Evolutionary conservation across 371 early-diverging fungal genomes (phyloP), one percentile per base, ranked within the genome.

Genomic region (Mortierella sp.): DNA sequence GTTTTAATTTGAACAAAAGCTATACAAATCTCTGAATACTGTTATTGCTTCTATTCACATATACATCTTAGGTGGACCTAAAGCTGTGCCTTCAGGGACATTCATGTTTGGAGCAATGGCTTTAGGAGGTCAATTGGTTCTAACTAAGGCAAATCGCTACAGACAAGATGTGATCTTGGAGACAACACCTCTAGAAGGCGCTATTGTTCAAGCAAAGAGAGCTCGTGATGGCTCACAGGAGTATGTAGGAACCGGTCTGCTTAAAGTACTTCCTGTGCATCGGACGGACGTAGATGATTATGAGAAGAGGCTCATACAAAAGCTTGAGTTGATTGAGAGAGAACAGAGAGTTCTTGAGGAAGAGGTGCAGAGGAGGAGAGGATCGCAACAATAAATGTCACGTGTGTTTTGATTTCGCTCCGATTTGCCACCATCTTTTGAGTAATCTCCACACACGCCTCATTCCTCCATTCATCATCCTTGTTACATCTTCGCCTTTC

Each of bases 61-160:
- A 8, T 49, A 49, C 23, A 28, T 53, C 5, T 28, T 19, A 88
- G 88, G 88, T 37, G 90, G 90, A 55, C 83, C 85, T 4, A 83
- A 84, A 56, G 83, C 86, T 12, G 84, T 86, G 1, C 66, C 85
- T 0, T 85, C 90, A 6, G 88, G 89, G 13, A 75, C 85, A 9
- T 68, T 90, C 45, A 85, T 90, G 78, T 89, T 87, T 77, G 88
- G 89, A 35, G 64, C 35, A 2, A 67, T 79, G 70, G 80, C 67
- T 1, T 28, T 69, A 53, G 67, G 74, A 13, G 80, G 80, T 2
- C 80, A 79, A 47, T 79, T 70, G 80, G 42, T 79, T 9, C 19
- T 34, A 19, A 49, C 66, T 22, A 73, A 69, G 34, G 58, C 67
- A 2, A 69, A 59, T 28, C 62, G 80, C 1, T 67, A 59, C 35